phyloP scores from a whole-genome alignment of 2,329 filamentous ascomycete genomes.

The Verticillium alfalfae region DNA sequence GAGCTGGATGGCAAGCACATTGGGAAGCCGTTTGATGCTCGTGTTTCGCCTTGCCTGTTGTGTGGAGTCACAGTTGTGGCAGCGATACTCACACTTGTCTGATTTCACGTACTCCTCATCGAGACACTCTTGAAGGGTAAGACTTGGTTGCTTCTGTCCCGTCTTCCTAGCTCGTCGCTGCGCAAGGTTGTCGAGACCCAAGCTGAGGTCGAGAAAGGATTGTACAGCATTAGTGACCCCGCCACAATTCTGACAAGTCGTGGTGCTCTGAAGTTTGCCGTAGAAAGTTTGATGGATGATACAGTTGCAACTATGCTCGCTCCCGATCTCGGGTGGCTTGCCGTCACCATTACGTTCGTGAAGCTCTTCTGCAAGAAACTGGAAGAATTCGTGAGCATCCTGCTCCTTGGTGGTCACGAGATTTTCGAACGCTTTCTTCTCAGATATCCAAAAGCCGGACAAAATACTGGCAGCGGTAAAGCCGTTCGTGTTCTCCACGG shows the following conservation, averaged over 20 bases:
- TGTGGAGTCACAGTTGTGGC: slow-evolving; percentile 69
- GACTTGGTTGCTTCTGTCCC: slow-evolving; percentile 38
- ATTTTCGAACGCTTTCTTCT: slow-evolving; percentile 65
- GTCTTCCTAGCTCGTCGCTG: slow-evolving; percentile 59
- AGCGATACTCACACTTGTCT: slow-evolving; percentile 87
- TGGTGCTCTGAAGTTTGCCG: slow-evolving; percentile 83
- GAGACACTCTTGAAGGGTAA: slow-evolving; percentile 68
- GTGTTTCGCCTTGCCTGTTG: slow-evolving; percentile 81
- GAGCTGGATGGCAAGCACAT: slow-evolving; percentile 85
- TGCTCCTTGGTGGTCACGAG: slow-evolving; percentile 90
- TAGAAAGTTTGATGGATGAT: slow-evolving; percentile 94
- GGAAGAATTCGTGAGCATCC: slow-evolving; percentile 95
- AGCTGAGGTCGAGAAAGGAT: slow-evolving; percentile 83
- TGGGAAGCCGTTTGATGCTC: slow-evolving; percentile 77
- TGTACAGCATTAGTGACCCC: slow-evolving; percentile 79
- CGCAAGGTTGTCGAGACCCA: slow-evolving; percentile 72
- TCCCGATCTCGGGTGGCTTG: slow-evolving; percentile 53
- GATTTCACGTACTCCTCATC: slow-evolving; percentile 80
- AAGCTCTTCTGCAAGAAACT: slow-evolving; percentile 87
- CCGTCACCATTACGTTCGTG: slow-evolving; percentile 75
- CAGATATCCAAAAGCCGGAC: slow-evolving; percentile 83
- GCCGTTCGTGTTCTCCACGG: slow-evolving; percentile 73
- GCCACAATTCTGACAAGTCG: slow-evolving; percentile 83
- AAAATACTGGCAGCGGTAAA: slow-evolving; percentile 89
- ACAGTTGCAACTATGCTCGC: slow-evolving; percentile 70